phyloP scores from a whole-genome alignment of 305 asterid genomes.

The Solanum chacoense region DNA sequence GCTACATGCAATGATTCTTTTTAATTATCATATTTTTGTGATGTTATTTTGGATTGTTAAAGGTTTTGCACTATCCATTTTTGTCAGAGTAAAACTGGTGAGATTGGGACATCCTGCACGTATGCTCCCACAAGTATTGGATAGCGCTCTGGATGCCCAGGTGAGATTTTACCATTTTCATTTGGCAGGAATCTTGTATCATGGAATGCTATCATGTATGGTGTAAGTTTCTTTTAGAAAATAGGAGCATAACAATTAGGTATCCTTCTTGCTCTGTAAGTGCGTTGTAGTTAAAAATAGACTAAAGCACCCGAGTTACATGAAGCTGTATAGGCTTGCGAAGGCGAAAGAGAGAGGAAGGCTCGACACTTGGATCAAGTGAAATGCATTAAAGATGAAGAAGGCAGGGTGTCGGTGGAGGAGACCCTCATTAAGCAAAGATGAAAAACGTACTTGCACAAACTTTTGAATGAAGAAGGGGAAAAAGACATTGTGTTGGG shows the following conservation, averaged over 20 bases:
- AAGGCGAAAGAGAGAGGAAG: not conserved
- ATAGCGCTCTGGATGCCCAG: conserved; percentile 89
- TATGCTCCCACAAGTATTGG: conserved; percentile 92
- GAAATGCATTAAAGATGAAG: not conserved
- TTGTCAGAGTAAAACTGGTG: conserved; percentile 77
- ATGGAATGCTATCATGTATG: not conserved
- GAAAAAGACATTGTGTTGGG: not conserved
- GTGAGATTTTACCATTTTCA: conserved; percentile 23
- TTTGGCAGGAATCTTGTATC: conserved; percentile 6
- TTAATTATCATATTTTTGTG: not conserved
- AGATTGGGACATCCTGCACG: conserved; percentile 99
- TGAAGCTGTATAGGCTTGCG: not conserved
- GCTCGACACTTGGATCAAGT: not conserved
- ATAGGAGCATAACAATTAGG: not conserved
- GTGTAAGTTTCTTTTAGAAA: not conserved
- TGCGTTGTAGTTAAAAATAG: not conserved
- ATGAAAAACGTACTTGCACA: not conserved
- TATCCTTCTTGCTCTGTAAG: not conserved
- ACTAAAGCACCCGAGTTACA: not conserved
- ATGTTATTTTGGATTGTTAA: not conserved
- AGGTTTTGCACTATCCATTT: not conserved
- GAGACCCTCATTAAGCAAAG: not conserved
- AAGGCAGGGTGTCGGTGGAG: not conserved
- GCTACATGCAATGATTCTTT: not conserved
- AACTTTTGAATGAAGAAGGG: not conserved